A percentile compares a stretch with the other conserved stretches of the same genome.
Conservation (phyloP, 495 filamentous ascomycete species). For the Articulospora tetracladia region DNA sequence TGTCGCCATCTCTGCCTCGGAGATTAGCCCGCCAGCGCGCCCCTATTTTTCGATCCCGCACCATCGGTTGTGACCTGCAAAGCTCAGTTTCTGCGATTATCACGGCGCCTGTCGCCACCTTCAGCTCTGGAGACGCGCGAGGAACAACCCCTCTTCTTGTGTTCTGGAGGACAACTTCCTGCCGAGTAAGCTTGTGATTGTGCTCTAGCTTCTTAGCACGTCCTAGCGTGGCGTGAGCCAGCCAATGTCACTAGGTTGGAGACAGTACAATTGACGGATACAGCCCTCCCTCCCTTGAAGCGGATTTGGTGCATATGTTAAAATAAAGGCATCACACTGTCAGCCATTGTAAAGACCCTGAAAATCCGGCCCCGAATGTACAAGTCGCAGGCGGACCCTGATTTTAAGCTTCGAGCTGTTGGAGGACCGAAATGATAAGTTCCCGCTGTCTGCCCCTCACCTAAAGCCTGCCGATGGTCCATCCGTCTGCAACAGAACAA, state of each 20-base stretch:
- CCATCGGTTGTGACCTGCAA: not conserved
- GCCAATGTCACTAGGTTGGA: no score
- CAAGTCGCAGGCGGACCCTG: not conserved
- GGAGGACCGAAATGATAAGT: not conserved
- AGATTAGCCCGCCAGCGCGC: slow-evolving; percentile 1
- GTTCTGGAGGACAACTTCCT: not conserved
- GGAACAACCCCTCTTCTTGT: not conserved
- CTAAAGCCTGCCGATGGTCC: no score
- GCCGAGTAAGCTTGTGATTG: not conserved
- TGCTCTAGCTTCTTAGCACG: not conserved
- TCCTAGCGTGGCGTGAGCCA: no score
- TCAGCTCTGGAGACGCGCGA: not conserved
- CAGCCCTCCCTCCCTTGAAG: no score
- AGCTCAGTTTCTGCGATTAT: not conserved
- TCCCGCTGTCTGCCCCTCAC: not conserved
- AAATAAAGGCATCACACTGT: no score
- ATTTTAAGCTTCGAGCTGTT: not conserved
- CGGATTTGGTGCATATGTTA: no score
- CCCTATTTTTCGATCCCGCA: not conserved
- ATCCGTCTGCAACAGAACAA: not conserved
- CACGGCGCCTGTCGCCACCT: not conserved
- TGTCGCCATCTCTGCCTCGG: not conserved
- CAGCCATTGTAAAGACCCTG: not conserved
- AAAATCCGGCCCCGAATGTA: not conserved
- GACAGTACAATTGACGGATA: no score